Conservation (phyloP, 2,329 filamentous ascomycete species). For the Ophioceras dolichostomum region DNA sequence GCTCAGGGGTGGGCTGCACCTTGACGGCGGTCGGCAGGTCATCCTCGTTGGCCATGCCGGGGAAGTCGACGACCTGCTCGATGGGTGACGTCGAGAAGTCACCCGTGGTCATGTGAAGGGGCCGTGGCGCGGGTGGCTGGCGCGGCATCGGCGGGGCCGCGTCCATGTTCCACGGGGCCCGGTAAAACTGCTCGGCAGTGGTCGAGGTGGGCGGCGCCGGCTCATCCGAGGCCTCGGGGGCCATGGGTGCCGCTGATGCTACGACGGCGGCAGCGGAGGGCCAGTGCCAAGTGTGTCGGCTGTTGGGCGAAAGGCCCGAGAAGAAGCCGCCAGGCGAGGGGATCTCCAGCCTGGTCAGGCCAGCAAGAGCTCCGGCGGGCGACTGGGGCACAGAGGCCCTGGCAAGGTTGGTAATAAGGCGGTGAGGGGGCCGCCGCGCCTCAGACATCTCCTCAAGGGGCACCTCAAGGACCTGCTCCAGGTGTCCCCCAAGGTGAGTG, state of each 20-base stretch:
- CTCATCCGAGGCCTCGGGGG: constrained; percentile 35
- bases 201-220: constrained; percentile 65
- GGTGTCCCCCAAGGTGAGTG: no score
- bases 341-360: constrained; percentile 72
- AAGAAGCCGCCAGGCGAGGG: constrained; percentile 91
- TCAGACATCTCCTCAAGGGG: constrained; percentile 26
- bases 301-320: constrained; percentile 63
- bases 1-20: constrained; percentile 22
- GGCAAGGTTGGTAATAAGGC: constrained; percentile 30
- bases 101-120: constrained; percentile 19
- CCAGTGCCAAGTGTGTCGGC: constrained; percentile 72
- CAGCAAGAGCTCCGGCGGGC: constrained; percentile 48
- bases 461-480: constrained; percentile 37
- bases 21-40: constrained; percentile 52
- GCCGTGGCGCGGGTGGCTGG: constrained; percentile 25
- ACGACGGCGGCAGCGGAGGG: constrained; percentile 34
- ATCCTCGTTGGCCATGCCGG: constrained; percentile 28
- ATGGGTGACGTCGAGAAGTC: constrained; percentile 28
- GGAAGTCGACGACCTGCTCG: constrained; percentile 56
- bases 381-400: constrained; percentile 21
- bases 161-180: constrained; percentile 58
- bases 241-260: constrained; percentile 32
- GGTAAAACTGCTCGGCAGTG: constrained; percentile 87
- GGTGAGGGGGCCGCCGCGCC: constrained; percentile 40
- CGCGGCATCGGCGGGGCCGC: constrained; percentile 17